Evolutionary conservation across 345 rosid genomes (phyloP).

Genomic region (Bretschneidera sinensis): DNA sequence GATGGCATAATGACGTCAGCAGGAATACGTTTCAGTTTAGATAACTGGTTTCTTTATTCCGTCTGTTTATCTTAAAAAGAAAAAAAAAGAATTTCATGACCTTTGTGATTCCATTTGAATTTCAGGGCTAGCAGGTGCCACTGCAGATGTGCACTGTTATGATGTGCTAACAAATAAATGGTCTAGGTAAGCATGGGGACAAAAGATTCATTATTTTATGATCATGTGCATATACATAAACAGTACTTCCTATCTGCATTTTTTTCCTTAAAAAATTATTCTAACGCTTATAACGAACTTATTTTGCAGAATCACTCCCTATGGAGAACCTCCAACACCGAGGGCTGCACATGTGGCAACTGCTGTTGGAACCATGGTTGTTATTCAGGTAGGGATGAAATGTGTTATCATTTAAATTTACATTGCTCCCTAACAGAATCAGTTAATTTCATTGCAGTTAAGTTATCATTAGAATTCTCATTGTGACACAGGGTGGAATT

Average conservation of each 20-base stretch:
- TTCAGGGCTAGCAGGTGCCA: slow-evolving; percentile 97
- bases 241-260: not conserved
- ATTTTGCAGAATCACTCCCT: slow-evolving; percentile 64
- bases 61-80: not conserved
- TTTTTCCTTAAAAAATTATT: no score
- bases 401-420: slow-evolving; percentile 4
- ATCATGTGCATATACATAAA: not conserved
- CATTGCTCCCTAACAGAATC: slow-evolving; percentile 1
- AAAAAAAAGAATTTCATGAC: not conserved
- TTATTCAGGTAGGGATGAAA: slow-evolving; percentile 70
- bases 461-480: slow-evolving; percentile 4
- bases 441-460: slow-evolving; percentile 12
- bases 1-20: no score
- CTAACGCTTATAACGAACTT: slow-evolving; percentile 7
- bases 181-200: slow-evolving; percentile 67
- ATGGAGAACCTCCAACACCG: slow-evolving; percentile 97
- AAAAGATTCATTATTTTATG: slow-evolving; percentile 1
- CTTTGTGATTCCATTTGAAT: slow-evolving; percentile 21
- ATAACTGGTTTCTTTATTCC: not conserved
- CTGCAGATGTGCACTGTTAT: slow-evolving; percentile 97
- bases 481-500: slow-evolving; percentile 79
- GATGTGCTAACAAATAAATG: slow-evolving; percentile 91
- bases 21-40: not conserved
- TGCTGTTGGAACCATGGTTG: slow-evolving; percentile 99
- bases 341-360: slow-evolving; percentile 99